Evolutionary conservation across 2,329 filamentous ascomycete species (phyloP), one percentile per base, ranked within the genome.

Genomic region (Triangularia setosa): DNA sequence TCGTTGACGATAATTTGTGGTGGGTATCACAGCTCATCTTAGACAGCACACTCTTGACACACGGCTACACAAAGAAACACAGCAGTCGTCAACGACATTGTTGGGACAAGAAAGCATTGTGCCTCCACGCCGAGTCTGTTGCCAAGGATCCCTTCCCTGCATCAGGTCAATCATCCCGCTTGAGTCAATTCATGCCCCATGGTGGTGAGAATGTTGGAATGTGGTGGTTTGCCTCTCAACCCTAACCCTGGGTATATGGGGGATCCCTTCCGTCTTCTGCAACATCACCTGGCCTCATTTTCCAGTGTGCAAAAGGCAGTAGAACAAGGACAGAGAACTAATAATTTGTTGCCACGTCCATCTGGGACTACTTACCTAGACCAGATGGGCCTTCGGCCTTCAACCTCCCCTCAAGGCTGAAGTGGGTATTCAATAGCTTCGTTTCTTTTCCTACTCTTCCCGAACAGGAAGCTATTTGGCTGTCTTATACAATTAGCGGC

Each of bases 381-480:
- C 35, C 35, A 48, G n/a, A 48, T 48, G 40, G 12, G 21, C n/a
- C 5, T 48, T 48, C n/a, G 40, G 40, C 5, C n/a, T 21, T 21
- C 40, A 21, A 21, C n/a, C 24, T 16, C 27, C 40, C 40, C 58
- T 25, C 40, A 60, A 53, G 40, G 58, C 40, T 60, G 58, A 48
- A 53, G 40, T 60, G 23, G 58, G 24, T 60, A 21, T 53, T n/a
- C 24, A 60, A 28, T 48, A 48, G 40, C n/a, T 48, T 48, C 33
- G 40, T 48, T 40, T 40, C 35, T 40, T 59, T 59, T 48, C 40
- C 25, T 44, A 16, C 58, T 44, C 48, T 60, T 60, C 58, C 58
- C 23, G 24, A 52, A 52, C 14, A 33, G 58, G 58, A 53, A 60
- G 58, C 35, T 21, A 53, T 21, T 53, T 9, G 25, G 18, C 40